A percentile compares a stretch with the other conserved stretches of the same genome.
These are phyloP conservation scores for Aspergillus hiratsukae DNA, from an alignment of 2,329 filamentous ascomycete species.

Conservation along the genomic window DNA sequence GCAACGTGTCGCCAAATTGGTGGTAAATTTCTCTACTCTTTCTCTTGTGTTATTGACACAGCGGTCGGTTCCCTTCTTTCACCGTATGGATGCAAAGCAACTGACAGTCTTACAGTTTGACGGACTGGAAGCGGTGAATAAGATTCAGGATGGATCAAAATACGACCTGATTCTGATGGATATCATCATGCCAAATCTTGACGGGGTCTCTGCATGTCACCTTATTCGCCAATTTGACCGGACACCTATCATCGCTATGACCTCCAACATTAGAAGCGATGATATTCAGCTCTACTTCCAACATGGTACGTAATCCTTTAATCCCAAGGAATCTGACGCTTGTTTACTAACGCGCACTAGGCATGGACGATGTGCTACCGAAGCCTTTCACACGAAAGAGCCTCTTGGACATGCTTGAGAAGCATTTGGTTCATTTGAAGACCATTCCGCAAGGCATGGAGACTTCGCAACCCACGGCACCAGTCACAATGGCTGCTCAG, in stretches of 20 bases:
- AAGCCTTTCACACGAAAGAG: slow-evolving; percentile 93
- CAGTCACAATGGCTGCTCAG: slow-evolving; percentile 45
- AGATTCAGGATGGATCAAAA: slow-evolving; percentile 64
- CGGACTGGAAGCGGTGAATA: slow-evolving; percentile 85
- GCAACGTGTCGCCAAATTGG: slow-evolving; percentile 63
- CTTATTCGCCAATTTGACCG: slow-evolving; percentile 84
- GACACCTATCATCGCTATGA: slow-evolving; percentile 94
- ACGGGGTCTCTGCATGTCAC: slow-evolving; percentile 90
- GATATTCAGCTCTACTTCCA: slow-evolving; percentile 97
- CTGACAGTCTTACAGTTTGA: slow-evolving; percentile 58
- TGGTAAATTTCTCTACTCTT: slow-evolving; percentile 62
- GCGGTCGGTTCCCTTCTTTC: slow-evolving; percentile 46
- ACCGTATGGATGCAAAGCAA: background rate
- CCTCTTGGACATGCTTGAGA: slow-evolving; percentile 79
- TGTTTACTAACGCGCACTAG: slow-evolving; percentile 45
- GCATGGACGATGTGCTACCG: slow-evolving; percentile 95
- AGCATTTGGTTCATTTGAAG: slow-evolving; percentile 79
- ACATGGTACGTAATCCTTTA: slow-evolving; percentile 62
- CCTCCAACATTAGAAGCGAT: slow-evolving; percentile 92
- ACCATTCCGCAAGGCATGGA: slow-evolving; percentile 59
- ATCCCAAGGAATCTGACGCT: background rate
- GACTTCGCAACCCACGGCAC: slow-evolving; percentile 37
- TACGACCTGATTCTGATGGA: slow-evolving; percentile 78
- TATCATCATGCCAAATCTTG: slow-evolving; percentile 95
- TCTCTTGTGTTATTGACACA: slow-evolving; percentile 59